Percentiles rank a stretch among this genome's conserved stretches.
These are phyloP conservation scores for Eremochloa ophiuroides DNA, from an alignment of 176 grass and related monocot genomes.

Conservation along the genomic window DNA sequence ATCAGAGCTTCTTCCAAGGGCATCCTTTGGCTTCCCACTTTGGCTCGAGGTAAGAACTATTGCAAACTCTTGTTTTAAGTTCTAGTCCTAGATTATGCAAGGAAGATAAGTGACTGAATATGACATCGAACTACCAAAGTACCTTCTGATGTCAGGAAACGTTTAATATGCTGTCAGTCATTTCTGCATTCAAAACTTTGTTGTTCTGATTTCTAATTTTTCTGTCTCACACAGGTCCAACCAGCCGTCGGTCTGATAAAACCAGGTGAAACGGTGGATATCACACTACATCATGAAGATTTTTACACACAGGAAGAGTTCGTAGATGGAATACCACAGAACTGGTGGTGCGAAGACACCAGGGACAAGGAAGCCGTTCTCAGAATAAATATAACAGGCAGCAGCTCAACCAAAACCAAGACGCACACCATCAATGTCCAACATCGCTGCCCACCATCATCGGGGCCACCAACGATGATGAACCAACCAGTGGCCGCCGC, in stretches of 20 bases:
- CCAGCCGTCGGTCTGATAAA: constrained; percentile 72
- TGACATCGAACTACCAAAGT: neutral
- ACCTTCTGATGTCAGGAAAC: constrained; percentile 10
- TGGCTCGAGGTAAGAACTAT: constrained; percentile 81
- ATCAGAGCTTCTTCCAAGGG: constrained; percentile 59
- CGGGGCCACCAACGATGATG: constrained; percentile 18
- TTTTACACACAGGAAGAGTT: constrained; percentile 83
- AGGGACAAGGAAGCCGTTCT: constrained; percentile 73
- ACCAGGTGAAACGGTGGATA: constrained; percentile 64
- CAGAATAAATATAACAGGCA: constrained; percentile 57
- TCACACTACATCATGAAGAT: constrained; percentile 80
- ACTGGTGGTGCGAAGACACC: constrained; percentile 86
- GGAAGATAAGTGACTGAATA: constrained; percentile 1
- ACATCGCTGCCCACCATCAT: constrained; percentile 54
- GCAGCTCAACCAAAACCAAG: constrained; percentile 53
- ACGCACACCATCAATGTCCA: constrained; percentile 60
- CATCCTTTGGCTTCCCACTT: constrained; percentile 83
- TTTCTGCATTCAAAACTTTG: neutral
- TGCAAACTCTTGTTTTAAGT: neutral
- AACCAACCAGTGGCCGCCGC: neutral
- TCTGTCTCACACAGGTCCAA: constrained; percentile 48
- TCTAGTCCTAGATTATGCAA: neutral
- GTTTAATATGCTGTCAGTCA: neutral
- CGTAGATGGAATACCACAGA: constrained; percentile 87
- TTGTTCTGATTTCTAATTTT: neutral